These are phyloP conservation scores for Pseudocercospora eumusae DNA, from an alignment of 2,329 filamentous ascomycete species.

Conservation along the genomic window DNA sequence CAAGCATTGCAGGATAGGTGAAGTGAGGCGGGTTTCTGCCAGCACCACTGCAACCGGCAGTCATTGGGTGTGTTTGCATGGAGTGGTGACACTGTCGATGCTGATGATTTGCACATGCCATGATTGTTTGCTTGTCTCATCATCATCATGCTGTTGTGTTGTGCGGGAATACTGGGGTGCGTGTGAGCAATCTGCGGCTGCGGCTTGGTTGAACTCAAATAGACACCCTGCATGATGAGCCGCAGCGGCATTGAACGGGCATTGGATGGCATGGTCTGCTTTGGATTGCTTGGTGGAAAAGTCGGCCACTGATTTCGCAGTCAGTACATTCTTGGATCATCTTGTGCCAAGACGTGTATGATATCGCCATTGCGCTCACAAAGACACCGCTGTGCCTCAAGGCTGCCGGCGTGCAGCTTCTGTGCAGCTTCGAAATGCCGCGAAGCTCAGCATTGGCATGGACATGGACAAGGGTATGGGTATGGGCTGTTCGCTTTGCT, in stretches of 20 bases:
- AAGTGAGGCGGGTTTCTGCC: too few relatives aligned
- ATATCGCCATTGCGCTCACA: too few relatives aligned
- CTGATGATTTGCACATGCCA: neutral
- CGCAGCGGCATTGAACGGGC: neutral
- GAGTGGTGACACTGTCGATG: too few relatives aligned
- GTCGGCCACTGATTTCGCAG: neutral
- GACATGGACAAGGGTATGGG: too few relatives aligned
- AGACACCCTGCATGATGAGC: neutral
- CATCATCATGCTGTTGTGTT: neutral
- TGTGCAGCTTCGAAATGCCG: neutral
- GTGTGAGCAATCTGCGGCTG: neutral
- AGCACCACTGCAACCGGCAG: too few relatives aligned
- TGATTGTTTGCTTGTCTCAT: neutral
- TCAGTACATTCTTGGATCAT: too few relatives aligned
- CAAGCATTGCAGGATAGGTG: too few relatives aligned
- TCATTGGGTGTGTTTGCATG: too few relatives aligned
- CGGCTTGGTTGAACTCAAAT: neutral
- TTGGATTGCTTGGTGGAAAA: neutral
- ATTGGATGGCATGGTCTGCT: neutral
- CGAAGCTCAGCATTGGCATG: neutral
- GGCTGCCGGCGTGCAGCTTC: neutral
- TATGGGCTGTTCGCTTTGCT: neutral
- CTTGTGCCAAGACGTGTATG: too few relatives aligned
- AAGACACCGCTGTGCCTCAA: too few relatives aligned
- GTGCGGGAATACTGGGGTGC: neutral